These are phyloP conservation scores for Trametes elegans DNA, from an alignment of 768 basidiomycete genomes.

Conservation along the genomic window DNA sequence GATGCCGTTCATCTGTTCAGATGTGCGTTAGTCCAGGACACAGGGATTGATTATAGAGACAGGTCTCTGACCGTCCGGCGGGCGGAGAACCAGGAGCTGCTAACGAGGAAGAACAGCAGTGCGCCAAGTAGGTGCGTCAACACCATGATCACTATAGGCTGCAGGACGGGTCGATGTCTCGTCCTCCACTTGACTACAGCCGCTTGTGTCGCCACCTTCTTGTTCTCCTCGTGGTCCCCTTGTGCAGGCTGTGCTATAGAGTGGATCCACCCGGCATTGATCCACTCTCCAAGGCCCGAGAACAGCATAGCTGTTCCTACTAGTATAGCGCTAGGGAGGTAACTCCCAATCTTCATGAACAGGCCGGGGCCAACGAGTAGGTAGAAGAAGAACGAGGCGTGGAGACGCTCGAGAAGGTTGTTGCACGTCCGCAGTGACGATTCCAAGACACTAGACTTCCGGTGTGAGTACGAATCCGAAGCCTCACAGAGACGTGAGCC, in stretches of 20 bases:
- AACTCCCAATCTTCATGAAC: slow-evolving; percentile 89
- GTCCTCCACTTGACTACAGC: slow-evolving; percentile 37
- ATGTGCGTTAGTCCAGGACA: background rate
- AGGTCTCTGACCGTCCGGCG: slow-evolving; percentile 40
- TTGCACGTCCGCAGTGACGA: slow-evolving; percentile 87
- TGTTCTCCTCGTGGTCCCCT: background rate
- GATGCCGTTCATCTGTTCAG: background rate
- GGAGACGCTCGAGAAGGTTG: slow-evolving; percentile 92
- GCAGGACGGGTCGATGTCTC: slow-evolving; percentile 54
- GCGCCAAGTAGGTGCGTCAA: slow-evolving; percentile 56
- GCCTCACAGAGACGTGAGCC: too few relatives aligned
- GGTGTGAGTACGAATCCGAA: background rate
- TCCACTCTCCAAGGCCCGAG: slow-evolving; percentile 74
- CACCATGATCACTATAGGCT: slow-evolving; percentile 50
- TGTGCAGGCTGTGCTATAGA: background rate
- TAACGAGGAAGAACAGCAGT: slow-evolving; percentile 47
- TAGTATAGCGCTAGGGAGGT: slow-evolving; percentile 83
- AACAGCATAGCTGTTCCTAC: slow-evolving; percentile 86
- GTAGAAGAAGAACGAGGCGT: slow-evolving; percentile 98
- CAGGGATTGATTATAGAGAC: too few relatives aligned
- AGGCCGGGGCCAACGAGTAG: slow-evolving; percentile 60
- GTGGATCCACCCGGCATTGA: slow-evolving; percentile 55
- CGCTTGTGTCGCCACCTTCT: background rate
- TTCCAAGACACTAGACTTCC: slow-evolving; percentile 65
- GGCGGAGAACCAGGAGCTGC: slow-evolving; percentile 42